Evolutionary conservation across 2,329 filamentous ascomycete species (phyloP).

Genomic region (Aspergillus ochraceus): DNA sequence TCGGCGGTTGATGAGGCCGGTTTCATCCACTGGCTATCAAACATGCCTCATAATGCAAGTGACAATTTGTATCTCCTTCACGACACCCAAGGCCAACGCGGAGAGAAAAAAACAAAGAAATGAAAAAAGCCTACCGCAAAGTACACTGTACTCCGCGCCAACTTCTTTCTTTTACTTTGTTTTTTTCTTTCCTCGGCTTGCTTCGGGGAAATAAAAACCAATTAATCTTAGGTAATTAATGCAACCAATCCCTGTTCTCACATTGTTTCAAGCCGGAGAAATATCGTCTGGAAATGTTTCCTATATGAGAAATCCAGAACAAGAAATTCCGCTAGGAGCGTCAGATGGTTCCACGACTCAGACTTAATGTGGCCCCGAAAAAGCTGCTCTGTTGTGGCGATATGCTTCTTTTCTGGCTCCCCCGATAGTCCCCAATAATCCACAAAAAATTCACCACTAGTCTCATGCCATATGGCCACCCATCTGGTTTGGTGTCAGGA

Average conservation of each 20-base stretch:
- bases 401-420: neutral
- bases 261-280: neutral
- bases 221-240: neutral
- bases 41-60: neutral
- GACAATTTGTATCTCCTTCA: neutral
- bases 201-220: neutral
- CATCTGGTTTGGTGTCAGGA: neutral
- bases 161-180: neutral
- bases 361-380: neutral
- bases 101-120: neutral
- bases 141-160: neutral
- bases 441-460: neutral
- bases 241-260: neutral
- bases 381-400: neutral
- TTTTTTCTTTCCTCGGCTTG: neutral
- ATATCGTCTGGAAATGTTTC: neutral
- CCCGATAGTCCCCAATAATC: neutral
- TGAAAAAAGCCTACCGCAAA: neutral
- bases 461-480: neutral
- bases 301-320: neutral
- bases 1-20: neutral
- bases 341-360: neutral
- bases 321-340: neutral
- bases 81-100: neutral
- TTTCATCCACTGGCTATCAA: neutral